Evolutionary conservation across 495 filamentous ascomycete species (phyloP).

Genomic region (Viridothelium virens): DNA sequence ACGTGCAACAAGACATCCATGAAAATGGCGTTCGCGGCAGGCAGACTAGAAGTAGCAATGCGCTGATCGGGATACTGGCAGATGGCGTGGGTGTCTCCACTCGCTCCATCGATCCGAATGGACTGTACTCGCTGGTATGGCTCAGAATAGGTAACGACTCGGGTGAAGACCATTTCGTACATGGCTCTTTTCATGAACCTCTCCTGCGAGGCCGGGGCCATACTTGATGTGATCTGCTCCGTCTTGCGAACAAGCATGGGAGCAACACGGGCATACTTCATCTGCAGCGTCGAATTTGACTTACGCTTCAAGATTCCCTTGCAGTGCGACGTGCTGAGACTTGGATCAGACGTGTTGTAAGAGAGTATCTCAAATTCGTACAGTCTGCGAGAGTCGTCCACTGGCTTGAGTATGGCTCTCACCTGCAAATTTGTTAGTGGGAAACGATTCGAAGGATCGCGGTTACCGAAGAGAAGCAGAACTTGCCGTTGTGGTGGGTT

Average conservation of each 20-base stretch:
- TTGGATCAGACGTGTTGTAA: constrained; percentile 9
- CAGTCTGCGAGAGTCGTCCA: background rate
- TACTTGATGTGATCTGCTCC: background rate
- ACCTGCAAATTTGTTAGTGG: constrained; percentile 3
- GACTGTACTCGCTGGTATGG: constrained; percentile 9
- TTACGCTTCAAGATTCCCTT: constrained; percentile 10
- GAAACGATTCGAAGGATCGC: background rate
- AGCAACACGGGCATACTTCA: constrained; percentile 9
- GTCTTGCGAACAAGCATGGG: constrained; percentile 8
- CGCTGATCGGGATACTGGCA: constrained; percentile 10
- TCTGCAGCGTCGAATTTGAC: constrained; percentile 5
- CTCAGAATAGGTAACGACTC: constrained; percentile 9
- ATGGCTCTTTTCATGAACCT: constrained; percentile 8
- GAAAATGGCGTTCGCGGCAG: constrained; percentile 9
- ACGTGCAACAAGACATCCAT: constrained; percentile 12
- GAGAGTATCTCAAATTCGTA: constrained; percentile 10
- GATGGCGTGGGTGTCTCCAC: constrained; percentile 11
- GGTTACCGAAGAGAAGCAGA: constrained; percentile 3
- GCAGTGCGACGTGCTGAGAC: constrained; percentile 10
- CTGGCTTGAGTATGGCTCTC: constrained; percentile 10
- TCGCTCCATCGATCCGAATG: constrained; percentile 2
- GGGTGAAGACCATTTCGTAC: constrained; percentile 12
- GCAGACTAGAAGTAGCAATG: constrained; percentile 9
- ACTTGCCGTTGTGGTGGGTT: constrained; percentile 9
- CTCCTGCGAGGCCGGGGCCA: constrained; percentile 1